phyloP scores from a whole-genome alignment of 2,329 filamentous ascomycete genomes.

The Exophiala sp. region DNA sequence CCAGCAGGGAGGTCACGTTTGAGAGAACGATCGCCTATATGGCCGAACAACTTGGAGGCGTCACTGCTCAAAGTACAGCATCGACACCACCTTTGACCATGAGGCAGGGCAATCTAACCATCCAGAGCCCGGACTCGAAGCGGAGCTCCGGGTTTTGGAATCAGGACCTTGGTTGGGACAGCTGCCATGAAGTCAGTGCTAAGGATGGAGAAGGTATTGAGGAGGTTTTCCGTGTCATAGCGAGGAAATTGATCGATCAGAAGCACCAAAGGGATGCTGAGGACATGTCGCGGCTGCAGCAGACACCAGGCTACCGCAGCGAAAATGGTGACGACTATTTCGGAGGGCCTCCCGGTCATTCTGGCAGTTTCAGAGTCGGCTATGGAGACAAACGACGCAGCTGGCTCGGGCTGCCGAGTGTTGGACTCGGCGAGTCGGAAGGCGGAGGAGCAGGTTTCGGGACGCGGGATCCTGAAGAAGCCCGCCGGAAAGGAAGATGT shows the following conservation, averaged over 20 bases:
- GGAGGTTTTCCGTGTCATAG: conserved; percentile 88
- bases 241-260: conserved; percentile 75
- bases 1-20: conserved; percentile 76
- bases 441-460: conserved; percentile 30
- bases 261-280: conserved; percentile 51
- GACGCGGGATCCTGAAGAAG: conserved; percentile 33
- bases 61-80: conserved; percentile 57
- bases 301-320: conserved; percentile 41
- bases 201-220: conserved; percentile 94
- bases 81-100: conserved; percentile 61
- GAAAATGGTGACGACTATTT: conserved; percentile 31
- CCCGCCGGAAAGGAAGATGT: conserved; percentile 34
- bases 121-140: conserved; percentile 39
- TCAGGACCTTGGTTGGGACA: conserved; percentile 91
- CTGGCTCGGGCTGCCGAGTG: conserved; percentile 57
- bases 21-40: conserved; percentile 95
- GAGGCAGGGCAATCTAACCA: conserved; percentile 29
- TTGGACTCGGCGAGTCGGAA: conserved; percentile 33
- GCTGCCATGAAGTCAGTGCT: conserved; percentile 92
- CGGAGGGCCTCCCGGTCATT: conserved; percentile 36
- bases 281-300: conserved; percentile 43
- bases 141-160: conserved; percentile 60
- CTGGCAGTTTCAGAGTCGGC: conserved; percentile 56
- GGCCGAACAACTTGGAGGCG: conserved; percentile 64
- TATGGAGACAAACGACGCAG: conserved; percentile 58